A percentile compares a stretch with the other conserved stretches of the same genome.
These are phyloP conservation scores for Periconia macrospinosa DNA, from an alignment of 2,329 filamentous ascomycete species.

Conservation along the genomic window DNA sequence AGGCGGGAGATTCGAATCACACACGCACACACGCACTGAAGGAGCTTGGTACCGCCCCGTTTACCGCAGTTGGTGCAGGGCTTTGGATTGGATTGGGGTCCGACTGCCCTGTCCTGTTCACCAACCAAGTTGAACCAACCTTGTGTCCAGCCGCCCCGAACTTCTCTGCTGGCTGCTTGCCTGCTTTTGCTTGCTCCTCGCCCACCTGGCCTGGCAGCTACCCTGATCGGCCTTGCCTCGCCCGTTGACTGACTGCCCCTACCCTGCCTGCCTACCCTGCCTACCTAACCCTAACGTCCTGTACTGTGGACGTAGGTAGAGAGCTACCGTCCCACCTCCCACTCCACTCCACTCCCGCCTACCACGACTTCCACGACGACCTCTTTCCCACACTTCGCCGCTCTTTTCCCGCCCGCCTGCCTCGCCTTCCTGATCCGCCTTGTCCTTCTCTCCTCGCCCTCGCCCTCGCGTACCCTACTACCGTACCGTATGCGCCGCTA, in stretches of 20 bases:
- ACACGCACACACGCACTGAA: too few species aligned
- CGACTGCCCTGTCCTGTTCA: not conserved
- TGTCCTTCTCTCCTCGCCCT: not conserved
- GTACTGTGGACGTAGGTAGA: not conserved
- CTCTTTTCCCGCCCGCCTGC: not conserved
- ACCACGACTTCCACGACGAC: not conserved
- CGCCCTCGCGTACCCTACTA: constrained; percentile 2
- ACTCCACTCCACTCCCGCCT: not conserved
- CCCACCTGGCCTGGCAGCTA: too few species aligned
- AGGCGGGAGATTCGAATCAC: not conserved
- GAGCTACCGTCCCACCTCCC: not conserved
- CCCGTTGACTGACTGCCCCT: too few species aligned
- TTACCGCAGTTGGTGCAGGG: not conserved
- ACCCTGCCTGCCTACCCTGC: not conserved
- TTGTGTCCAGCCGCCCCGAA: too few species aligned
- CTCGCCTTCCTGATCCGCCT: not conserved
- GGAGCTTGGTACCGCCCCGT: too few species aligned
- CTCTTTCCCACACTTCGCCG: not conserved
- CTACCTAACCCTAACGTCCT: not conserved
- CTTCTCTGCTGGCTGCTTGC: not conserved
- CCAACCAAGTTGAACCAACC: too few species aligned
- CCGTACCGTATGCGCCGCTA: constrained; percentile 24
- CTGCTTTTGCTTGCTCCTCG: too few species aligned
- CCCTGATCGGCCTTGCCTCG: not conserved
- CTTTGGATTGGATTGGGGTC: not conserved